phyloP scores from a whole-genome alignment of 768 basidiomycete species.

The Amyloporia xantha region DNA sequence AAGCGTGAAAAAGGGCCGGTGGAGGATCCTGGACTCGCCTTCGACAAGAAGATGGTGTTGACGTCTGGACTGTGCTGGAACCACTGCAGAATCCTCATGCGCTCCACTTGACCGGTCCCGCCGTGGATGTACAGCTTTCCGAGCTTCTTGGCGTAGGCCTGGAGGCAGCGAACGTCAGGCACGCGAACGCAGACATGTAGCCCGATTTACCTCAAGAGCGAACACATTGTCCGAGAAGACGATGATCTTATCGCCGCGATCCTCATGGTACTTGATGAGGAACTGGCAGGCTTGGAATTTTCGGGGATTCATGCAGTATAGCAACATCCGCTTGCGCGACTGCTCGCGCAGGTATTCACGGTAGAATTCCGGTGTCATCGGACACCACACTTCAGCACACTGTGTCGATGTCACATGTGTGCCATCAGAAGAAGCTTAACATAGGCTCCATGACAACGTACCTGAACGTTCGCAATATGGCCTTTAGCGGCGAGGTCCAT shows the following conservation, averaged over 20 bases:
- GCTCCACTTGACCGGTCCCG: conserved; percentile 88
- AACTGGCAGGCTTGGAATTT: conserved; percentile 99
- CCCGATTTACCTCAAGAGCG: conserved; percentile 78
- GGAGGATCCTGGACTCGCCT: conserved; percentile 42
- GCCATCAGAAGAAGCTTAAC: not conserved
- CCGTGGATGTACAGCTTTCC: conserved; percentile 96
- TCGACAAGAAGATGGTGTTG: conserved; percentile 98
- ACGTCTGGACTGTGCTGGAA: conserved; percentile 95
- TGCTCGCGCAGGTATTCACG: conserved; percentile 92
- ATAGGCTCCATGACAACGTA: conserved; percentile 29
- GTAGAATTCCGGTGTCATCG: conserved; percentile 99
- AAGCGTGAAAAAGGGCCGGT: not conserved
- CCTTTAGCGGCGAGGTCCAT: conserved; percentile 99
- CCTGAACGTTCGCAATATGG: conserved; percentile 99
- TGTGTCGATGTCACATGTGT: conserved; percentile 24
- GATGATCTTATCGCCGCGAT: conserved; percentile 97
- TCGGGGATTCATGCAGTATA: conserved; percentile 99
- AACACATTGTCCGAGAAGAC: conserved; percentile 99
- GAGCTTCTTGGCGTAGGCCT: conserved; percentile 92
- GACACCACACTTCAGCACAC: conserved; percentile 99
- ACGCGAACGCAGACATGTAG: not conserved
- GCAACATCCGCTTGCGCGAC: conserved; percentile 87
- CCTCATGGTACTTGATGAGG: conserved; percentile 96
- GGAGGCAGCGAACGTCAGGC: not conserved
- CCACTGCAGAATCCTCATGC: conserved; percentile 89